phyloP scores from a whole-genome alignment of 2,329 filamentous ascomycete genomes.

The Dichotomopilus funicola region DNA sequence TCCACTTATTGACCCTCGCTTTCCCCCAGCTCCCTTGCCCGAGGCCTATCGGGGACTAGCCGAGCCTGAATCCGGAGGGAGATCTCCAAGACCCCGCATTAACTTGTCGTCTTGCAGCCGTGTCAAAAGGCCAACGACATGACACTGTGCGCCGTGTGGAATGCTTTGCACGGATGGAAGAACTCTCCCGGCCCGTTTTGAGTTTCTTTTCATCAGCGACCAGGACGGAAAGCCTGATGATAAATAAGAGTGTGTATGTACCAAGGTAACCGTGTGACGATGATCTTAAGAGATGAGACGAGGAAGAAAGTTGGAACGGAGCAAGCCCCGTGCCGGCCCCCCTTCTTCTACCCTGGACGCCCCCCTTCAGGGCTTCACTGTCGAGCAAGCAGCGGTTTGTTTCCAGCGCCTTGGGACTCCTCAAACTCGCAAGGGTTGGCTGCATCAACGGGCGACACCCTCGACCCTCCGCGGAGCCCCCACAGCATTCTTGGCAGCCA shows the following conservation, averaged over 20 bases:
- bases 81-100: conserved; percentile 6
- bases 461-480: background rate
- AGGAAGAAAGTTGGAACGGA: too few species aligned
- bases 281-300: too few species aligned
- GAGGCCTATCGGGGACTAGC: background rate
- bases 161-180: background rate
- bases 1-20: background rate
- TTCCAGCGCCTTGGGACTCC: too few species aligned
- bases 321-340: too few species aligned
- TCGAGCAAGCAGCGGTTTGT: too few species aligned
- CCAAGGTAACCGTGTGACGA: too few species aligned
- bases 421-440: conserved; percentile 1
- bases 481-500: conserved; percentile 5
- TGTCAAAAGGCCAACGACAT: background rate
- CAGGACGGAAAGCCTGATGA: too few species aligned
- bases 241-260: too few species aligned
- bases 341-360: too few species aligned
- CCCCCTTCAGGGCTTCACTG: too few species aligned
- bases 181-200: too few species aligned
- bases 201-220: too few species aligned
- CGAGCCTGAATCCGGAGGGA: background rate
- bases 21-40: background rate
- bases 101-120: background rate
- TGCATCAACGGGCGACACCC: background rate
- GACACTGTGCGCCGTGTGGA: background rate